Conservation (phyloP, 106 monocot genomes). For the Gastrodia elata region DNA sequence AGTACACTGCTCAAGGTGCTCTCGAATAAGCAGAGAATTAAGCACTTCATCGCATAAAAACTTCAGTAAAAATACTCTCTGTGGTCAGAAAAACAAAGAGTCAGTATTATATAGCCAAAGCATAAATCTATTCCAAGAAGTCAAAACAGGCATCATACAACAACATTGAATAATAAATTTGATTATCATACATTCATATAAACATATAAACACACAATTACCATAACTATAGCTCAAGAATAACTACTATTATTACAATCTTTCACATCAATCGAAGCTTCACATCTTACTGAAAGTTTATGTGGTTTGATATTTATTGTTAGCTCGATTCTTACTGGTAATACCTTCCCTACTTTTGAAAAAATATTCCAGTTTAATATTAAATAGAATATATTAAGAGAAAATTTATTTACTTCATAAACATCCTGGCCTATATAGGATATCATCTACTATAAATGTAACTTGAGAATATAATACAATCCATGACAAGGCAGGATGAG, state of each 20-base stretch:
- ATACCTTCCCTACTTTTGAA: not conserved
- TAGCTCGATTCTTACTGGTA: not conserved
- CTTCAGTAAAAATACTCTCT: constrained; percentile 82
- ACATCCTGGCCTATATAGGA: not conserved
- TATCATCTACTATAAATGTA: not conserved
- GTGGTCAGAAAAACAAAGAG: constrained; percentile 10
- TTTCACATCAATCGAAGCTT: not conserved
- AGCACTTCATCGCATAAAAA: constrained; percentile 92
- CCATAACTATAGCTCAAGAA: not conserved
- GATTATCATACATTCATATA: not conserved
- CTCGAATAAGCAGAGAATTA: constrained; percentile 68
- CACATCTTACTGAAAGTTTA: not conserved
- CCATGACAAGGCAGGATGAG: not conserved
- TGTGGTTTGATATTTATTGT: not conserved
- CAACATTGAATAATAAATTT: not conserved
- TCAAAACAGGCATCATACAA: not conserved
- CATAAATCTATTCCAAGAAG: not conserved
- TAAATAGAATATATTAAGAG: too few species aligned
- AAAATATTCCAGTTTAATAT: not conserved
- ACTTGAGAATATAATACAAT: not conserved
- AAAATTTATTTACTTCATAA: not conserved
- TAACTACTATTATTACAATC: not conserved
- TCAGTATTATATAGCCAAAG: constrained; percentile 8
- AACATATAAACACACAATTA: constrained; percentile 1
- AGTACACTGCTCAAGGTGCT: constrained; percentile 79